Conservation (phyloP, 371 early-diverging fungal genomes). For the Batkoa obscura region DNA sequence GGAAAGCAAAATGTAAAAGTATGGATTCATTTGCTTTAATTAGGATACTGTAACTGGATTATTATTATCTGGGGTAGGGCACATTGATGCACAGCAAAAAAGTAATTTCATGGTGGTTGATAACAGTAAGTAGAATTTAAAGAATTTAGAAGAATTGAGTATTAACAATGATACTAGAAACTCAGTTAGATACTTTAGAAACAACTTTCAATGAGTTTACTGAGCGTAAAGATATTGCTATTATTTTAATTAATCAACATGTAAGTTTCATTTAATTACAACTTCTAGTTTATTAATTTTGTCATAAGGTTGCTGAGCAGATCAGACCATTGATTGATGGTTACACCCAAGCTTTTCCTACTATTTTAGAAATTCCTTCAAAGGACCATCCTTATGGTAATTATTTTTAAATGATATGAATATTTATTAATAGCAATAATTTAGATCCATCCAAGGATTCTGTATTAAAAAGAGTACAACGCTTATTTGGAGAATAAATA, state of each 20-base stretch:
- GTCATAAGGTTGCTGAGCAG: constrained; percentile 76
- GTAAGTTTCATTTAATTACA: constrained; percentile 19
- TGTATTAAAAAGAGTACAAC: constrained; percentile 85
- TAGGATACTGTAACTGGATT: constrained; percentile 95
- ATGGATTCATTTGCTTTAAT: not conserved
- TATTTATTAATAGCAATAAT: constrained; percentile 1
- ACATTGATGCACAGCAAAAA: constrained; percentile 63
- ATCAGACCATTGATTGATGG: constrained; percentile 80
- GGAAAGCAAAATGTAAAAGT: not conserved
- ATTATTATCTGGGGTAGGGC: constrained; percentile 89
- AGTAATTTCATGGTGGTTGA: constrained; percentile 92
- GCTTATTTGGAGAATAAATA: constrained; percentile 39
- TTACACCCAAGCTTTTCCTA: constrained; percentile 83
- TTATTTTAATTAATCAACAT: constrained; percentile 93
- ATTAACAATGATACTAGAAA: constrained; percentile 58
- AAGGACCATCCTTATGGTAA: constrained; percentile 93
- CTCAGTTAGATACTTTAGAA: constrained; percentile 73
- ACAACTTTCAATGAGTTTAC: constrained; percentile 74
- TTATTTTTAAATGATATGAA: constrained; percentile 17
- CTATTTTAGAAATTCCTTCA: constrained; percentile 93
- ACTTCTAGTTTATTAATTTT: not conserved
- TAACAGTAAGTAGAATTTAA: too few relatives aligned
- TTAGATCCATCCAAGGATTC: constrained; percentile 74
- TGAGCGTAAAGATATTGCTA: constrained; percentile 91
- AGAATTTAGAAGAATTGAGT: too few relatives aligned